Evolutionary conservation across 2,329 filamentous ascomycete genomes (phyloP), one percentile per base, ranked within the genome.

Genomic region (Aspergillus transmontanensis): DNA sequence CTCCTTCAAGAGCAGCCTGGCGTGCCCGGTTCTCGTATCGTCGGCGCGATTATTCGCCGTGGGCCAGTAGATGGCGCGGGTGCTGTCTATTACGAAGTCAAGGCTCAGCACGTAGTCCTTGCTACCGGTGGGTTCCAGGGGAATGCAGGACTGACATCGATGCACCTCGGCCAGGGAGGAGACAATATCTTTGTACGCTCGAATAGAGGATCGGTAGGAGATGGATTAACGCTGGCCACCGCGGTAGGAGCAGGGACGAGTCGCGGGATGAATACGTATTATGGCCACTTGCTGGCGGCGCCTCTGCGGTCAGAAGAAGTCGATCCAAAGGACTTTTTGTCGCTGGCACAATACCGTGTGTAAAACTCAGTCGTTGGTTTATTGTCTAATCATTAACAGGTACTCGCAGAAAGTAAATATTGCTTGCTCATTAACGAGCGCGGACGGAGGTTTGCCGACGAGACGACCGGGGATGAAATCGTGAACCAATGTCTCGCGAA

Each of bases 111-210:
- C 0, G 71, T 73, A 4, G 68, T 73, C 21, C 45, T 73, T n/a
- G 70, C 71, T 16, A 73, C 71, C 0, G 71, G 71, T 4, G 71
- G 71, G 2, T 72, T 73, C 58, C 71, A 73, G 41, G 71, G 71
- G 0, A 69, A 65, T 14, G 39, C 69, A 0, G 41, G 51, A 11
- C 53, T 73, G 39, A 71, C 66, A 26, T 67, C 71, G 1, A 61
- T 59, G 26, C 66, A 73, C 56, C 55, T 72, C 6, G 69, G 39
- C 16, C 39, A 68, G 16, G 71, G 71, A 2, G 69, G 60, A 12
- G 71, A 72, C 48, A 72, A 70, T n/a, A 68, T 73, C 23, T 72
- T 72, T 36, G 67, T 73, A 1, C 69, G 71, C 3, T 72, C 71
- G 1, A 73, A 72, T 32, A 63, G 48, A 32, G 71, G 69, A 4